A percentile compares a stretch with the other conserved stretches of the same genome.
Evolutionary conservation across 768 basidiomycete species (phyloP).

Genomic region (Serendipita sp.): DNA sequence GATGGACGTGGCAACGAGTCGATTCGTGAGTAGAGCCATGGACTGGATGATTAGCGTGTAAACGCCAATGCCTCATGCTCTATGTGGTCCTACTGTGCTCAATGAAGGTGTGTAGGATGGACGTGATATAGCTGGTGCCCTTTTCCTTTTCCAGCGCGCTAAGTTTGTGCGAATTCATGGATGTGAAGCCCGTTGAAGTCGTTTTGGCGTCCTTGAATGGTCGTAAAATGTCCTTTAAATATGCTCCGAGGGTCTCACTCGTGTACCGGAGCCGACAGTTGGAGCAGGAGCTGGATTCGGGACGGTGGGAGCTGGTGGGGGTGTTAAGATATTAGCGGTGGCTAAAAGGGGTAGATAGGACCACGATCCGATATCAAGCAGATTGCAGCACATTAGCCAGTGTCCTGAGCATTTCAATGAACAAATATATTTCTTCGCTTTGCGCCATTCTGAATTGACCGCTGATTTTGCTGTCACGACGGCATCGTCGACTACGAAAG

Average conservation of each 20-base stretch:
- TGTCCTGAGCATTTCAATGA: conserved; percentile 6
- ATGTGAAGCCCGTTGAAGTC: conserved; percentile 14
- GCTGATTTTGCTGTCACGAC: no score
- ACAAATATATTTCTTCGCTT: neutral
- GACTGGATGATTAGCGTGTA: conserved; percentile 63
- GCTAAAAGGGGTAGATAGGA: conserved; percentile 43
- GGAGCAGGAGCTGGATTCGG: neutral
- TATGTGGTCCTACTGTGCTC: conserved; percentile 38
- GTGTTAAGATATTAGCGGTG: conserved; percentile 26
- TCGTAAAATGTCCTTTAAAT: conserved; percentile 16
- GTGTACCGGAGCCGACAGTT: conserved; percentile 16
- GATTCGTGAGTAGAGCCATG: conserved; percentile 39
- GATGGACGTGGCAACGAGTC: neutral
- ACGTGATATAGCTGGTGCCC: conserved; percentile 9
- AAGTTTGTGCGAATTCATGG: conserved; percentile 22
- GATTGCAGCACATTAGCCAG: conserved; percentile 71
- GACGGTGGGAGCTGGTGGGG: no score
- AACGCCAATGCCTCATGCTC: conserved; percentile 32
- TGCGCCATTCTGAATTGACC: neutral
- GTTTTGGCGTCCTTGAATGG: conserved; percentile 22
- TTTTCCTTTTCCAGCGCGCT: conserved; percentile 11
- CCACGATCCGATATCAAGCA: conserved; percentile 62
- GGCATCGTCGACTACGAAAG: neutral
- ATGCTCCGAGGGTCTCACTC: conserved; percentile 11
- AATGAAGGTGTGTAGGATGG: conserved; percentile 26